Evolutionary conservation across 768 basidiomycete species (phyloP).

Genomic region (Boletus bicolor): DNA sequence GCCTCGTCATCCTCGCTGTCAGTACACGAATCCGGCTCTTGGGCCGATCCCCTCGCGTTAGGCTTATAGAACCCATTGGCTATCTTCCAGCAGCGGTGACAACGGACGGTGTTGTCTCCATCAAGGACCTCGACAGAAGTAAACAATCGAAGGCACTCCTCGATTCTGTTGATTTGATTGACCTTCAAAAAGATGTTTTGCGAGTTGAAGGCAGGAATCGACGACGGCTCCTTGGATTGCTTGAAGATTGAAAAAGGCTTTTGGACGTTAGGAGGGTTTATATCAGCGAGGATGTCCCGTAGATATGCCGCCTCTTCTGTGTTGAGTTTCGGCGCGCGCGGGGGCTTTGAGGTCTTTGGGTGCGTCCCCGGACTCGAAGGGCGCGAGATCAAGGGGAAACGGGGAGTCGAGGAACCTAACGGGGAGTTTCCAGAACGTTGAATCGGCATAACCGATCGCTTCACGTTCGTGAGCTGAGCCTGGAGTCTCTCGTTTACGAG

Average conservation of each 20-base stretch:
- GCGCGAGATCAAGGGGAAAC: slow-evolving; percentile 26
- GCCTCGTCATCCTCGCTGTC: slow-evolving; percentile 34
- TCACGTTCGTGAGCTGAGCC: slow-evolving; percentile 25
- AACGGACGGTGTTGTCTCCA: slow-evolving; percentile 93
- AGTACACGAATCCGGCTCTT: slow-evolving; percentile 30
- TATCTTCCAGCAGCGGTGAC: slow-evolving; percentile 92
- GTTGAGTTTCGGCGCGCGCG: slow-evolving; percentile 52
- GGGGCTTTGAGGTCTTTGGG: slow-evolving; percentile 37
- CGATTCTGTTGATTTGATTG: slow-evolving; percentile 33
- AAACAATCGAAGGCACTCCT: slow-evolving; percentile 83
- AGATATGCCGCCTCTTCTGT: slow-evolving; percentile 64
- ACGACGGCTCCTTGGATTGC: slow-evolving; percentile 31
- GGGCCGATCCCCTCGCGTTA: slow-evolving; percentile 15
- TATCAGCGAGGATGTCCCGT: slow-evolving; percentile 64
- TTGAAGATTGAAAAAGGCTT: slow-evolving; percentile 53
- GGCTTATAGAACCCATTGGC: slow-evolving; percentile 60
- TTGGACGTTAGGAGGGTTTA: slow-evolving; percentile 39
- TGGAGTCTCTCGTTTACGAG: slow-evolving; percentile 29
- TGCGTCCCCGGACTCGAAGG: slow-evolving; percentile 31
- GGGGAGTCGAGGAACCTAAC: slow-evolving; percentile 15
- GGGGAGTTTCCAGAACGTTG: slow-evolving; percentile 23
- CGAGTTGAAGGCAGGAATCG: slow-evolving; percentile 10
- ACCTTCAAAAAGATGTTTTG: slow-evolving; percentile 30
- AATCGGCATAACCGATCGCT: slow-evolving; percentile 21
- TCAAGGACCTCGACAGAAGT: slow-evolving; percentile 92